Percentiles rank a stretch among this genome's conserved stretches.
Conservation (phyloP, 2,329 filamentous ascomycete genomes). For the Beauveria caledonica region DNA sequence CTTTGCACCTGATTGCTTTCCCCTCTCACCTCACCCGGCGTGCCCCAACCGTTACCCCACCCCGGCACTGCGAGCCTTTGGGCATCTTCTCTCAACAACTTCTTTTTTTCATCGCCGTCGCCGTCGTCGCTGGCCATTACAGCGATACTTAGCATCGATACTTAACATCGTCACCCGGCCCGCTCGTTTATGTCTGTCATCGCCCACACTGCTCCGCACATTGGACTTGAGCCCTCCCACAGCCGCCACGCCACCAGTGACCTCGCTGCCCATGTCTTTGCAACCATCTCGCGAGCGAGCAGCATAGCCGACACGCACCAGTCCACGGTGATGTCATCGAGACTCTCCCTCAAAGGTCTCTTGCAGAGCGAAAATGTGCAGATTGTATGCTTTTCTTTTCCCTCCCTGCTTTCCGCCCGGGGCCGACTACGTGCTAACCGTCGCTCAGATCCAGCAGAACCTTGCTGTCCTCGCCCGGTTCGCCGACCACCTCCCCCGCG, state of each 20-base stretch:
- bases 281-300: background rate
- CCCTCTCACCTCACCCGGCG: no score
- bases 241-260: background rate
- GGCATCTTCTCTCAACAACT: background rate
- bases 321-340: background rate
- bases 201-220: background rate
- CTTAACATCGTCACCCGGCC: background rate
- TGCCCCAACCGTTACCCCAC: no score
- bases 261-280: background rate
- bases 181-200: conserved; percentile 1
- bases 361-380: conserved; percentile 9
- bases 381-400: background rate
- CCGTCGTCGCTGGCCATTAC: background rate
- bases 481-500: conserved; percentile 3
- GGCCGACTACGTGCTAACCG: background rate
- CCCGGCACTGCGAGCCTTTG: background rate
- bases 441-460: background rate
- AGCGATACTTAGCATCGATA: background rate
- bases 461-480: background rate
- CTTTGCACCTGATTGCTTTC: no score
- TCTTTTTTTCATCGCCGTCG: background rate
- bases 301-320: background rate
- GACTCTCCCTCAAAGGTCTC: conserved; percentile 2
- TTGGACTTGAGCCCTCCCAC: background rate
- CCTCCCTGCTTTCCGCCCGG: no score